These are phyloP conservation scores for Acanthamoeba royreba DNA, from an alignment of 208 protist species.

Conservation along the genomic window DNA sequence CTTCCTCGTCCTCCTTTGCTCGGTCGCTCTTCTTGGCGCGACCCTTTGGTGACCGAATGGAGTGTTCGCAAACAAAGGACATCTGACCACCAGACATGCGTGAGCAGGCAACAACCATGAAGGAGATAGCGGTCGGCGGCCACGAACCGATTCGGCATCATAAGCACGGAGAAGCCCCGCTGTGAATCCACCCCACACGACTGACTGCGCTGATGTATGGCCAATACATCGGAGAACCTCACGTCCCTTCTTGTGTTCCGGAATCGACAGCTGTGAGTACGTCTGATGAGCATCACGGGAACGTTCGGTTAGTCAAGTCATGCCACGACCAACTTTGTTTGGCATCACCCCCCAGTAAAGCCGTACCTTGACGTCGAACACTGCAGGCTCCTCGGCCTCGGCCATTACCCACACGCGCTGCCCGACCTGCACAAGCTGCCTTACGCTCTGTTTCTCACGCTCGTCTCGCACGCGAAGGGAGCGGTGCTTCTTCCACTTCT, in stretches of 20 bases:
- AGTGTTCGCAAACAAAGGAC: neutral
- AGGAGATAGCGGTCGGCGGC: neutral
- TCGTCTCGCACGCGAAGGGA: neutral
- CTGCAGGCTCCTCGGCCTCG: neutral
- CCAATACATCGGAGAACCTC: neutral
- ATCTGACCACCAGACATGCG: neutral
- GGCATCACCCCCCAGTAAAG: too few species aligned
- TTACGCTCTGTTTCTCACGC: neutral
- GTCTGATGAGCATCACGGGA: too few species aligned
- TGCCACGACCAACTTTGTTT: too few species aligned
- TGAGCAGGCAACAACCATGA: neutral
- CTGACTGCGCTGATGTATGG: neutral
- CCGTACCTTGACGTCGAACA: neutral
- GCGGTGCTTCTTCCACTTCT: neutral
- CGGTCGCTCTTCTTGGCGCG: neutral
- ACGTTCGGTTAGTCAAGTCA: too few species aligned
- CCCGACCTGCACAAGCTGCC: neutral
- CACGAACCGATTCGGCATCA: too few species aligned
- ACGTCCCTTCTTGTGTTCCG: neutral
- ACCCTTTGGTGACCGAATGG: neutral
- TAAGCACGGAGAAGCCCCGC: too few species aligned
- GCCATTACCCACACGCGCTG: neutral
- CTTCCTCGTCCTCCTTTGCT: neutral
- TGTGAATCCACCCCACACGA: neutral
- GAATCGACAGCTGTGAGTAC: neutral